Conservation (phyloP, 495 filamentous ascomycete genomes). For the Aspergillus kassunensis region DNA sequence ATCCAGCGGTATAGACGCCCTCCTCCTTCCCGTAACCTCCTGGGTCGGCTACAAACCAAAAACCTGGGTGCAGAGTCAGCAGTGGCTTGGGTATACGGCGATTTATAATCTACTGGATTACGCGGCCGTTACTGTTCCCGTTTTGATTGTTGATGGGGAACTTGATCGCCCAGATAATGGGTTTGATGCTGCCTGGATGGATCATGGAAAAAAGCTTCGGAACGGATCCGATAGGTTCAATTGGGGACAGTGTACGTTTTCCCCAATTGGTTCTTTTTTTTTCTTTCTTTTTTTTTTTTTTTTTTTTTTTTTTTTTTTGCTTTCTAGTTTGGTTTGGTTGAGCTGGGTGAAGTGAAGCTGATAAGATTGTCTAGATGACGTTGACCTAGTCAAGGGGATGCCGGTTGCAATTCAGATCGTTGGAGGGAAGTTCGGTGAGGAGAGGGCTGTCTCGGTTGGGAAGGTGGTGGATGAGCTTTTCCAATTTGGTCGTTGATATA, state of each 20-base stretch:
- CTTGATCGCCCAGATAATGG: constrained; percentile 24
- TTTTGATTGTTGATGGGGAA: constrained; percentile 38
- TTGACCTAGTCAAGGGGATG: constrained; percentile 45
- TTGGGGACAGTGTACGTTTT: constrained; percentile 37
- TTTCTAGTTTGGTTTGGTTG: background rate
- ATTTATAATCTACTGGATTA: constrained; percentile 71
- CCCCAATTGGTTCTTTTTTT: background rate
- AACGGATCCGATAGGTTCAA: constrained; percentile 46
- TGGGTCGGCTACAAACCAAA: constrained; percentile 49
- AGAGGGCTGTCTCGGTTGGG: constrained; percentile 44
- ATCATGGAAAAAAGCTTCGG: constrained; percentile 30
- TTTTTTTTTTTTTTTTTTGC: background rate
- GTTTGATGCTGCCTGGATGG: constrained; percentile 25
- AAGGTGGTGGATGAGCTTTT: constrained; percentile 34
- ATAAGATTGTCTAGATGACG: constrained; percentile 30
- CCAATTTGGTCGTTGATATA: constrained; percentile 9
- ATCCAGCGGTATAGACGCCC: constrained; percentile 55
- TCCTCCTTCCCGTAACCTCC: constrained; percentile 58
- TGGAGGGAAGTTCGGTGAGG: constrained; percentile 44
- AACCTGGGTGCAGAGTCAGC: constrained; percentile 47
- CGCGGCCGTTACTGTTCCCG: constrained; percentile 54
- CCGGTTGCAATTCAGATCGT: constrained; percentile 55
- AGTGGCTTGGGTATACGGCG: constrained; percentile 60
- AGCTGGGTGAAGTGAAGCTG: background rate
- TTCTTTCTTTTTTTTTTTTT: background rate